Conservation (phyloP, 169 alveolate genomes). For the Plasmodium sp. region DNA sequence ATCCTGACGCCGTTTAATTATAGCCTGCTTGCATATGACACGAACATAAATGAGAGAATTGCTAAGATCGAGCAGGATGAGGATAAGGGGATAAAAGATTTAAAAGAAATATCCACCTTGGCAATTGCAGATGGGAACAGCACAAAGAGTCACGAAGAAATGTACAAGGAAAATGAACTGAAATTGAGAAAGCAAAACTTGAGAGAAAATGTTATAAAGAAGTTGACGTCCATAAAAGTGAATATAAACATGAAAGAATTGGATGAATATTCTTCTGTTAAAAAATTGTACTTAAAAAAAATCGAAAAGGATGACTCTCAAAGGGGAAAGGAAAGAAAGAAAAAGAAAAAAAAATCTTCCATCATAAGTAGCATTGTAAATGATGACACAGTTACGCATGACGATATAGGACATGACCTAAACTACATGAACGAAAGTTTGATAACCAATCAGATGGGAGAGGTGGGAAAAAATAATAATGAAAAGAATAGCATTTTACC, state of each 20-base stretch:
- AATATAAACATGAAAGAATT: conserved; percentile 63
- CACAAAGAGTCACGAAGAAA: conserved; percentile 26
- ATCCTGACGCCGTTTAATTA: conserved; percentile 62
- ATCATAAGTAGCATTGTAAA: conserved; percentile 63
- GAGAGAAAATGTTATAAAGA: conserved; percentile 64
- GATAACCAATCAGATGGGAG: background rate
- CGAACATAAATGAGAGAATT: conserved; percentile 42
- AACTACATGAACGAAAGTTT: background rate
- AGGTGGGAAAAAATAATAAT: background rate
- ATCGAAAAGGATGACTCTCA: conserved; percentile 24
- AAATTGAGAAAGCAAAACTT: conserved; percentile 34
- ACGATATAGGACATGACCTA: conserved; percentile 10
- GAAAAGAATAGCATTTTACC: conserved; percentile 50
- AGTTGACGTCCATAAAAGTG: conserved; percentile 54
- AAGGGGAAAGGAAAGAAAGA: conserved; percentile 36
- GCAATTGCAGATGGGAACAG: conserved; percentile 11
- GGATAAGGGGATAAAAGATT: conserved; percentile 13
- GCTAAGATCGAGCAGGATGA: conserved; percentile 20
- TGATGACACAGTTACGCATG: conserved; percentile 32
- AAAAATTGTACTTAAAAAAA: conserved; percentile 53
- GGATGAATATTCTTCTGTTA: conserved; percentile 69
- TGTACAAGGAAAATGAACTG: conserved; percentile 66
- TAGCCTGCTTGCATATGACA: conserved; percentile 56
- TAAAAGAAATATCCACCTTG: conserved; percentile 52
- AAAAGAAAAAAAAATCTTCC: conserved; percentile 37